These are phyloP conservation scores for Candida glucosophila DNA, from an alignment of 1,139 yeast genomes.

Conservation along the genomic window DNA sequence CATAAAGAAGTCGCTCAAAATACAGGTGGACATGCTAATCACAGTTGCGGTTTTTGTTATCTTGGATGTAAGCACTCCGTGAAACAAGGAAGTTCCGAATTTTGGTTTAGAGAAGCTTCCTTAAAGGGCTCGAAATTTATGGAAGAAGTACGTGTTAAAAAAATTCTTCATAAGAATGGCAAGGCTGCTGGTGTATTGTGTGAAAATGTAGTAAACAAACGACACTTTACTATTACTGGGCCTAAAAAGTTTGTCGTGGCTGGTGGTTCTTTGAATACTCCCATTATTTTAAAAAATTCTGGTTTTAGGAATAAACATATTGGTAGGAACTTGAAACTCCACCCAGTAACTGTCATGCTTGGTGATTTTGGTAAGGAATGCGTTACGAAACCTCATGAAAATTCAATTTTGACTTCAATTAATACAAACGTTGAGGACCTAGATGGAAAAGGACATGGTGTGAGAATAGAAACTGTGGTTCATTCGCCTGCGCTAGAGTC, in stretches of 20 bases:
- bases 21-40: constrained; percentile 37
- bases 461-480: constrained; percentile 43
- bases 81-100: constrained; percentile 44
- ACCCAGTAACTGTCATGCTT: constrained; percentile 36
- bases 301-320: constrained; percentile 47
- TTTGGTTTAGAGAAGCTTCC: constrained; percentile 47
- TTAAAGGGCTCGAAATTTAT: constrained; percentile 41
- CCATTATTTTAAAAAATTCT: constrained; percentile 40
- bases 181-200: constrained; percentile 39
- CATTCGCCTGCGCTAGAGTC: constrained; percentile 38
- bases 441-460: constrained; percentile 52
- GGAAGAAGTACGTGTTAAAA: constrained; percentile 37
- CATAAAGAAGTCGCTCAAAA: constrained; percentile 40
- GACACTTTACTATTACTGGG: constrained; percentile 29
- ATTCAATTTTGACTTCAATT: constrained; percentile 46
- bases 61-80: constrained; percentile 47
- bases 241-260: constrained; percentile 40
- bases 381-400: constrained; percentile 26
- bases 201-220: constrained; percentile 20
- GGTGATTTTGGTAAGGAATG: constrained; percentile 36
- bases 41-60: constrained; percentile 44
- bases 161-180: constrained; percentile 32
- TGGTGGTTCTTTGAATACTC: constrained; percentile 48
- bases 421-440: constrained; percentile 41
- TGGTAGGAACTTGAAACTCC: constrained; percentile 46